phyloP scores from a whole-genome alignment of 1,139 yeast genomes.

The Keqinozyma sinolaborantium region DNA sequence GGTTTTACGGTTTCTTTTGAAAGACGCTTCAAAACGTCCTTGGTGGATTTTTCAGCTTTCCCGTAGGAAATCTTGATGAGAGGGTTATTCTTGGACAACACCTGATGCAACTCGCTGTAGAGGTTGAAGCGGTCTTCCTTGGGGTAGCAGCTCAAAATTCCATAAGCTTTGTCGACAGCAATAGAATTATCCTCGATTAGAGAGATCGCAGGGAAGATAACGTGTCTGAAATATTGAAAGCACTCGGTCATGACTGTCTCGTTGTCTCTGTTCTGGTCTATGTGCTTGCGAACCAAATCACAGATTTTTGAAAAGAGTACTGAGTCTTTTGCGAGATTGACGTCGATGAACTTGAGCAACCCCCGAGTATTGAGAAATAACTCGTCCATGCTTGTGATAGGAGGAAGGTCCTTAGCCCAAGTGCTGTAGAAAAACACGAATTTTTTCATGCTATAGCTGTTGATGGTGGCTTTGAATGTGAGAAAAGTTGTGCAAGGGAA shows the following conservation, averaged over 20 bases:
- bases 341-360: slow-evolving; percentile 54
- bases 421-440: slow-evolving; percentile 48
- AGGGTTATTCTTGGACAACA: slow-evolving; percentile 55
- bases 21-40: slow-evolving; percentile 74
- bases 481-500: slow-evolving; percentile 14
- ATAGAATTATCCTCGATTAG: slow-evolving; percentile 59
- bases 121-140: slow-evolving; percentile 68
- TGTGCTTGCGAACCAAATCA: slow-evolving; percentile 48
- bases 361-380: slow-evolving; percentile 46
- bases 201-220: slow-evolving; percentile 66
- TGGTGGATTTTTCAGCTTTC: slow-evolving; percentile 78
- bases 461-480: slow-evolving; percentile 31
- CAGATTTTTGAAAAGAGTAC: slow-evolving; percentile 56
- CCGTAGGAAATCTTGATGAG: slow-evolving; percentile 62
- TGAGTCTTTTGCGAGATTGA: slow-evolving; percentile 49
- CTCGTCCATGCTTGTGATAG: slow-evolving; percentile 35
- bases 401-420: slow-evolving; percentile 46
- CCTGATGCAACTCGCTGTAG: slow-evolving; percentile 73
- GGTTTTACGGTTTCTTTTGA: slow-evolving; percentile 81
- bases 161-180: slow-evolving; percentile 58
- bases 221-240: slow-evolving; percentile 63
- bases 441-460: slow-evolving; percentile 24
- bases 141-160: slow-evolving; percentile 51
- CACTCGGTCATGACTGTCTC: slow-evolving; percentile 39
- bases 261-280: slow-evolving; percentile 16